Percentiles rank a stretch among this genome's conserved stretches.
Evolutionary conservation across 306 rosid species (phyloP).

Genomic region (Lagenaria siceraria): DNA sequence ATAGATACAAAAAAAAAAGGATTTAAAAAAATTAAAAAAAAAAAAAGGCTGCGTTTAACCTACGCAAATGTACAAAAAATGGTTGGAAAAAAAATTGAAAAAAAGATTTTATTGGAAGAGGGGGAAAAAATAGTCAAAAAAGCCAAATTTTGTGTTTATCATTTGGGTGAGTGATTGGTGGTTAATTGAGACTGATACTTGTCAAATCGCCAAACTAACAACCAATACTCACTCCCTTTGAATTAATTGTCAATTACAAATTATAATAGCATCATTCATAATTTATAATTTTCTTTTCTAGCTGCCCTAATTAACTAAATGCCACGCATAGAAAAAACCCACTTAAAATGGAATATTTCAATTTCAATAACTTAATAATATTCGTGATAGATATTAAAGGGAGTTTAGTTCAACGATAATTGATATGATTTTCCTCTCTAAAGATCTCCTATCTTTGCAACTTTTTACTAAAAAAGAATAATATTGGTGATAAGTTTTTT

Average conservation of each 20-base stretch:
- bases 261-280: neutral
- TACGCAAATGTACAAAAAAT: neutral
- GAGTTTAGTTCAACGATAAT: too few relatives aligned
- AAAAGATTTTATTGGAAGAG: neutral
- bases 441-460: too few relatives aligned
- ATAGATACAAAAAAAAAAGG: neutral
- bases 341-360: neutral
- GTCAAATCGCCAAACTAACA: constrained; percentile 4
- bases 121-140: neutral
- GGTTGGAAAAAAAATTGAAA: neutral
- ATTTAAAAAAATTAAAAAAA: neutral
- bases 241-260: neutral
- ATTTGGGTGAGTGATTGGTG: neutral
- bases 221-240: neutral
- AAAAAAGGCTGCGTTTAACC: neutral
- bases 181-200: neutral
- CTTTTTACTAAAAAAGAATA: too few relatives aligned
- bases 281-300: neutral
- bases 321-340: neutral
- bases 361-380: neutral
- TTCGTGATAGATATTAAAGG: too few relatives aligned
- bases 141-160: neutral
- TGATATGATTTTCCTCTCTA: too few relatives aligned
- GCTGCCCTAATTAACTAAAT: neutral
- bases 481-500: too few relatives aligned